Conservation (phyloP, 2,329 filamentous ascomycete species). For the Paradendryphiella salina region DNA sequence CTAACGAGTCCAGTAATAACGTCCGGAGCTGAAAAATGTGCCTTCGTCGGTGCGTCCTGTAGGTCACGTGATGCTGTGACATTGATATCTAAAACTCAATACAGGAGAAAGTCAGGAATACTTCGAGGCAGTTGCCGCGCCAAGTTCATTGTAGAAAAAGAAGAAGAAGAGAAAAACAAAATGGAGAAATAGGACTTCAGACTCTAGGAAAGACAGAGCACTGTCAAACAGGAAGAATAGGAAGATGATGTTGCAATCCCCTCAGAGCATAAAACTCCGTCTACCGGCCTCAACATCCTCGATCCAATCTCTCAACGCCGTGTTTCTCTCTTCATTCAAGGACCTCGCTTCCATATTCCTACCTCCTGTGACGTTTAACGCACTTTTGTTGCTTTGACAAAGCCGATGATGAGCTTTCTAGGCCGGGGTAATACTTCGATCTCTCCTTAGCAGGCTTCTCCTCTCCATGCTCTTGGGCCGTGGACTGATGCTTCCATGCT, state of each 20-base stretch:
- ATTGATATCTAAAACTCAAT: too few species aligned
- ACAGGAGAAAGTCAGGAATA: too few species aligned
- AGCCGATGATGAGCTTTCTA: conserved; percentile 1
- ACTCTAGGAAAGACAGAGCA: too few species aligned
- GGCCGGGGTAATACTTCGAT: conserved; percentile 10
- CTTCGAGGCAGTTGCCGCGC: too few species aligned
- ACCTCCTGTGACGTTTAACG: not conserved
- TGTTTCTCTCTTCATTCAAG: not conserved
- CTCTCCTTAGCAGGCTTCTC: conserved; percentile 53
- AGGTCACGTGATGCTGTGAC: too few species aligned
- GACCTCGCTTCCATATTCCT: not conserved
- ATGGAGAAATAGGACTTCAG: too few species aligned
- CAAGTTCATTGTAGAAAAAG: too few species aligned
- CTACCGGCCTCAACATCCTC: not conserved
- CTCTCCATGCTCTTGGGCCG: conserved; percentile 26
- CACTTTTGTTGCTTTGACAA: not conserved
- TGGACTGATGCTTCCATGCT: conserved; percentile 41
- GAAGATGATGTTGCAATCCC: not conserved
- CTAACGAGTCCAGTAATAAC: not conserved
- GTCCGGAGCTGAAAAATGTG: too few species aligned
- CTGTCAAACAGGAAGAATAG: not conserved
- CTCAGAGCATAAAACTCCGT: conserved; percentile 2
- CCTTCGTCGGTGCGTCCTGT: too few species aligned
- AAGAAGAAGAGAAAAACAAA: too few species aligned
- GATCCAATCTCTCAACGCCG: conserved; percentile 2